phyloP scores from a whole-genome alignment of 2,329 filamentous ascomycete genomes.

The Lasiodiplodia sp. region DNA sequence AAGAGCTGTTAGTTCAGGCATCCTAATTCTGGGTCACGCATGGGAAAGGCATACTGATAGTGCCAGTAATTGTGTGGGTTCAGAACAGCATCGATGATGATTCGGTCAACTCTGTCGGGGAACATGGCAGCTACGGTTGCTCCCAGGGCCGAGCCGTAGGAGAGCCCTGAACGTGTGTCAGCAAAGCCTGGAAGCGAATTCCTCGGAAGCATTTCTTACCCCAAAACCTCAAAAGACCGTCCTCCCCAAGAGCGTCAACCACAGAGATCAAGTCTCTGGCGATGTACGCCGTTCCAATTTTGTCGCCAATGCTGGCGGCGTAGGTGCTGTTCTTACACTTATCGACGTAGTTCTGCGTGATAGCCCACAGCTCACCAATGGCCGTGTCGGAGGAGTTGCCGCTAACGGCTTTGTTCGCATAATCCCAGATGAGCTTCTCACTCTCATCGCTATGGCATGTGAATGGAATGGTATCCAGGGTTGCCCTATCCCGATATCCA shows the following conservation, averaged over 20 bases:
- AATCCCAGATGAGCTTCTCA: neutral
- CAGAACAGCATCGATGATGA: constrained; percentile 53
- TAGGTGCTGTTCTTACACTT: constrained; percentile 31
- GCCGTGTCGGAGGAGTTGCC: constrained; percentile 31
- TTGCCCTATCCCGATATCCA: neutral
- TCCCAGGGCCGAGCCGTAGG: constrained; percentile 54
- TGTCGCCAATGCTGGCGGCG: constrained; percentile 38
- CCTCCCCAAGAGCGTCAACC: constrained; percentile 53
- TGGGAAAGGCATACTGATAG: constrained; percentile 32
- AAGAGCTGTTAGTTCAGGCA: neutral
- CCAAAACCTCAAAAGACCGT: constrained; percentile 41
- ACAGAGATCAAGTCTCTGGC: constrained; percentile 56
- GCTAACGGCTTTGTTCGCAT: neutral
- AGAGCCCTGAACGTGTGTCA: no score
- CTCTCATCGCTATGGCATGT: constrained; percentile 30
- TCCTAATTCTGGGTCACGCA: no score
- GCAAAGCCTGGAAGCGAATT: constrained; percentile 35
- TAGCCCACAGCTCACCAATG: constrained; percentile 31
- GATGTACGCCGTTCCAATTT: constrained; percentile 54
- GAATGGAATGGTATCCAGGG: constrained; percentile 32
- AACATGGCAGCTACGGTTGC: constrained; percentile 56
- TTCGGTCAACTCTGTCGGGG: constrained; percentile 50
- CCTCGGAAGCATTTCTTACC: neutral
- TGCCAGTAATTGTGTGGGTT: constrained; percentile 57
- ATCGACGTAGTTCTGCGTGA: constrained; percentile 21